Percentiles rank a stretch among this genome's conserved stretches.
These are phyloP conservation scores for Monascus ruber DNA, from an alignment of 2,329 filamentous ascomycete species.

Conservation along the genomic window DNA sequence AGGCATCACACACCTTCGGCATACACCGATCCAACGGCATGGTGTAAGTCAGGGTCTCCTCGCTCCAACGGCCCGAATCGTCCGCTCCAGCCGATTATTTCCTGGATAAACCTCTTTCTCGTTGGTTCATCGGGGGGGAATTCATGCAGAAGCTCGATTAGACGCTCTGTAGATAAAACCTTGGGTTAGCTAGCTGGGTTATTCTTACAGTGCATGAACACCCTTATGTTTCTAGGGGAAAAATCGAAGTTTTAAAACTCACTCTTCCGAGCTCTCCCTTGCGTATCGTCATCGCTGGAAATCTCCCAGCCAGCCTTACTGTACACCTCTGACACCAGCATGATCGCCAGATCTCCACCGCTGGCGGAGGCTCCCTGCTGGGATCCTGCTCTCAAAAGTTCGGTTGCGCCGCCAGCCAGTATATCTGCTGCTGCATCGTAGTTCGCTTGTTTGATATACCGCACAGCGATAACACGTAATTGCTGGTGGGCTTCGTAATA, in stretches of 20 bases:
- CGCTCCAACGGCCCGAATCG: constrained; percentile 79
- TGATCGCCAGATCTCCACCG: constrained; percentile 76
- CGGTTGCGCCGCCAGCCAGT: constrained; percentile 69
- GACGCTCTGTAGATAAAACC: constrained; percentile 33
- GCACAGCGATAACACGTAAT: constrained; percentile 84
- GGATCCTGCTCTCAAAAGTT: constrained; percentile 50
- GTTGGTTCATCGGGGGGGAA: constrained; percentile 80
- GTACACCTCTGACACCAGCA: constrained; percentile 84
- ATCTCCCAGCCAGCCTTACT: constrained; percentile 66
- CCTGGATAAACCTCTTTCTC: constrained; percentile 80
- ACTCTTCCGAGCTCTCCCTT: constrained; percentile 55
- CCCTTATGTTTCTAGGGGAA: not conserved
- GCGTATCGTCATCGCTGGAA: constrained; percentile 44
- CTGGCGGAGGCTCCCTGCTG: constrained; percentile 89
- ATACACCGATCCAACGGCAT: constrained; percentile 76
- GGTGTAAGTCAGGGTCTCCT: constrained; percentile 88
- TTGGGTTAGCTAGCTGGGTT: constrained; percentile 3
- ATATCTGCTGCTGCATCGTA: constrained; percentile 80
- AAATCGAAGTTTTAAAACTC: constrained; percentile 4
- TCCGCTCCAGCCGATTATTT: constrained; percentile 78
- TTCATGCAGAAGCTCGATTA: constrained; percentile 67
- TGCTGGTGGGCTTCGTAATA: constrained; percentile 99
- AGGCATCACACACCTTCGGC: constrained; percentile 50
- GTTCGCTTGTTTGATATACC: constrained; percentile 81
- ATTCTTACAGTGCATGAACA: not conserved